Base-by-base conservation (phyloP, 2,329 filamentous ascomycete genomes). In the Penicillium hesseltinei region DNA sequence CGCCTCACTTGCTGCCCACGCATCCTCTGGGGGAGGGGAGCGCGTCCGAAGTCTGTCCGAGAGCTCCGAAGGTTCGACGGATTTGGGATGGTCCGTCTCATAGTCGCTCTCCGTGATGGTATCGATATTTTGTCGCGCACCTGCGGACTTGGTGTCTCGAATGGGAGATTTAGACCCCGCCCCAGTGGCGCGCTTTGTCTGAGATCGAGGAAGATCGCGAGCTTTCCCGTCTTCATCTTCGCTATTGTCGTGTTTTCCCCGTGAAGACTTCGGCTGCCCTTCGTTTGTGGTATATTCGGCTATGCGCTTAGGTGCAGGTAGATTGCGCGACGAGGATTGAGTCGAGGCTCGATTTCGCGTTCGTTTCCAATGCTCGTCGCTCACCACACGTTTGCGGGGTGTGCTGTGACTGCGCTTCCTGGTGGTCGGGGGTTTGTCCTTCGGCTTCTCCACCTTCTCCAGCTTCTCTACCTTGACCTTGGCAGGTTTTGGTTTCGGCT, bases 341-440 rank as follows among this genome's bases (percentile, higher is more conserved):
- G 69, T 65, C 52, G 75, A 78, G 0, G 79, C 72, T 9, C 81
- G 75, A 56, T 73, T 81, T 57, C 79, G 81, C 59, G 80, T 82
- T 58, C 80, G 81, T 60, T 82, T 83, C 72, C 93, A 97, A 76
- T 96, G 90, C 54, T 90, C 89, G 76, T 97, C 93, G 72, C 92
- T 97, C 60, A 97, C 86, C 53, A 97, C 91, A 62, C 92, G 86
- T 81, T 96, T 97, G 77, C 91, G 92, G 17, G 93, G 93, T 45
- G 90, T 85, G 49, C 80, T 85, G 70, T 75, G 81, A 66, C 75
- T 78, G 70, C 66, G 68, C 48, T 75, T 72, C 57, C 72, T 75
- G 39, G 57, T 51, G 19, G 60, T 35, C n/a, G 60, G 51, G 7
- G 51, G 54, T 10, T 58, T 61, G 58, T 73, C 64, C 27, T 62